These are phyloP conservation scores for Coniochaeta sp. DNA, from an alignment of 2,329 filamentous ascomycete species.

Conservation along the genomic window DNA sequence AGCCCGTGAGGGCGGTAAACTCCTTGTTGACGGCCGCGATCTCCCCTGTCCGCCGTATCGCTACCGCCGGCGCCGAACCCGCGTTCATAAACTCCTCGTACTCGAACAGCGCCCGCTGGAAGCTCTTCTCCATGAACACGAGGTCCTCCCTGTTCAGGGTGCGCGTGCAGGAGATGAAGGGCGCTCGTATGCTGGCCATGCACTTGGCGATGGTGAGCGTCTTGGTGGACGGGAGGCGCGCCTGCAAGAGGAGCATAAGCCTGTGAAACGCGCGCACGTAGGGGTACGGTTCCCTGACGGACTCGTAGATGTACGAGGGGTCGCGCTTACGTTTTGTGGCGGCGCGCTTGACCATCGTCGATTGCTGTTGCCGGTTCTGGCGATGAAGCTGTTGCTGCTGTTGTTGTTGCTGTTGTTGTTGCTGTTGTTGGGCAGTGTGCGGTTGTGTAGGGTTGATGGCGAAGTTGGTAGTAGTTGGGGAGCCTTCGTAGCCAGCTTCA, in stretches of 20 bases:
- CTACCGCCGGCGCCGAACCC: slow-evolving; percentile 83
- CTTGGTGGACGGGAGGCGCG: slow-evolving; percentile 70
- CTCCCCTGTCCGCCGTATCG: slow-evolving; percentile 87
- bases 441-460: too few species aligned
- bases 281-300: slow-evolving; percentile 83
- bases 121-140: slow-evolving; percentile 96
- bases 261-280: slow-evolving; percentile 89
- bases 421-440: too few species aligned
- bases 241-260: slow-evolving; percentile 71
- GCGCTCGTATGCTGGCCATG: slow-evolving; percentile 81
- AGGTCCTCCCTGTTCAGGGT: slow-evolving; percentile 84
- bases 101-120: slow-evolving; percentile 86
- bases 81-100: slow-evolving; percentile 90
- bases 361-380: slow-evolving; percentile 38
- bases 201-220: slow-evolving; percentile 79
- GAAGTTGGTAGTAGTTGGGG: too few species aligned
- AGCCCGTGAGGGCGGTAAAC: slow-evolving; percentile 91
- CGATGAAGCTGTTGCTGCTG: slow-evolving; percentile 20
- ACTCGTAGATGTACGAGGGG: slow-evolving; percentile 80
- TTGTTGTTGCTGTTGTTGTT: slow-evolving; percentile 19
- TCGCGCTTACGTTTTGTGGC: slow-evolving; percentile 58
- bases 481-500: slow-evolving; percentile 50
- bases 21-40: slow-evolving; percentile 95
- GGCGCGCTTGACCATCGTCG: slow-evolving; percentile 30
- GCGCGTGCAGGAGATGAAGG: slow-evolving; percentile 85